These are phyloP conservation scores for Panellus pusillus DNA, from an alignment of 768 basidiomycete species.

Conservation along the genomic window DNA sequence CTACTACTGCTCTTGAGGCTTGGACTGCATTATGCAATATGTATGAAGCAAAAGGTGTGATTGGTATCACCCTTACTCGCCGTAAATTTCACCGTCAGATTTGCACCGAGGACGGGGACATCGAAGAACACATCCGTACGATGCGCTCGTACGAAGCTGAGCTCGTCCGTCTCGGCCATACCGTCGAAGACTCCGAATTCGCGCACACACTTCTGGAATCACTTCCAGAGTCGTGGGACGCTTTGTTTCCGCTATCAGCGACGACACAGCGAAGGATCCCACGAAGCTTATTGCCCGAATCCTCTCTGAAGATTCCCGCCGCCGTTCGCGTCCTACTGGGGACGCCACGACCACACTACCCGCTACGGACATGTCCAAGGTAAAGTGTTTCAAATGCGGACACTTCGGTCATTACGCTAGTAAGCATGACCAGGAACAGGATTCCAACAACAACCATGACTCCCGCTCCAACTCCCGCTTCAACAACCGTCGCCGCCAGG, in stretches of 20 bases:
- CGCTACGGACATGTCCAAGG: constrained; percentile 14
- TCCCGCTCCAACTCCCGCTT: background rate
- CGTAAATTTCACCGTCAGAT: constrained; percentile 26
- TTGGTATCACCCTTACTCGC: constrained; percentile 26
- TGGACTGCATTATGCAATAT: constrained; percentile 31
- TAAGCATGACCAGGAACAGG: constrained; percentile 10
- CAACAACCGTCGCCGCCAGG: background rate
- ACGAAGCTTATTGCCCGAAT: constrained; percentile 13
- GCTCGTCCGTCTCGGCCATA: constrained; percentile 20
- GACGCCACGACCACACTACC: constrained; percentile 20
- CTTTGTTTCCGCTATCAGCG: constrained; percentile 29
- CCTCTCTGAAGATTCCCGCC: constrained; percentile 22
- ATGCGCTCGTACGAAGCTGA: too few relatives aligned
- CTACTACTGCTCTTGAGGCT: constrained; percentile 25
- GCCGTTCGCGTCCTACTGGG: background rate
- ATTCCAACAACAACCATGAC: too few relatives aligned
- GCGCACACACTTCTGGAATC: constrained; percentile 29
- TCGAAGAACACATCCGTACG: constrained; percentile 33
- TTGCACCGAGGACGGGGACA: constrained; percentile 30
- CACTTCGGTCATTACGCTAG: constrained; percentile 9
- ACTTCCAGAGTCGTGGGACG: too few relatives aligned
- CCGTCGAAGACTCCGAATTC: constrained; percentile 31
- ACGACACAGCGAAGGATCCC: constrained; percentile 14
- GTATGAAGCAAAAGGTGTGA: too few relatives aligned
- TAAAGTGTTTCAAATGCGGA: constrained; percentile 7